Conservation (phyloP, 169 alveolate genomes). For the Cystoisospora suis region DNA sequence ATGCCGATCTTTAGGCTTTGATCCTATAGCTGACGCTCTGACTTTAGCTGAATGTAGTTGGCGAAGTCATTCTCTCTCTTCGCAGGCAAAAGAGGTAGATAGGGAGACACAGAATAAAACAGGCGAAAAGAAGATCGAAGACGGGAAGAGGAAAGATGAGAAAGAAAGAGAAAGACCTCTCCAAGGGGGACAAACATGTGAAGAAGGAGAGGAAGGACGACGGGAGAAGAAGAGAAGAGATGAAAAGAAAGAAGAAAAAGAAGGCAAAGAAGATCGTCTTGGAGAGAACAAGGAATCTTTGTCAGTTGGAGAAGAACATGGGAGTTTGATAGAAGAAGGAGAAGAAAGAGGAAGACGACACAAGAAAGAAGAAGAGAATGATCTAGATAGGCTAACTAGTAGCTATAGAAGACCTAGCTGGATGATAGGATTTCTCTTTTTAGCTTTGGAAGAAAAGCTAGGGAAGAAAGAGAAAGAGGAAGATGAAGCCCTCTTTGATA, state of each 20-base stretch:
- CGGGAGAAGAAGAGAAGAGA: neutral
- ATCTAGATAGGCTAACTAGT: too few relatives aligned
- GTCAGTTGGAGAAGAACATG: too few relatives aligned
- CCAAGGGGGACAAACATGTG: too few relatives aligned
- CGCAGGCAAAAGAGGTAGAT: neutral
- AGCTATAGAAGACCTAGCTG: neutral
- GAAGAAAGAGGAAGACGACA: neutral
- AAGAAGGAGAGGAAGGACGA: neutral
- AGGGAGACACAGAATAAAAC: neutral
- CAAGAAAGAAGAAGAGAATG: neutral
- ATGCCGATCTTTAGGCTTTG: constrained; percentile 1
- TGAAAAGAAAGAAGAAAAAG: neutral
- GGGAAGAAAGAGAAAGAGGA: neutral
- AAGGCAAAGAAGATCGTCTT: neutral
- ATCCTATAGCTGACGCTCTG: neutral
- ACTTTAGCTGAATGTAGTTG: neutral
- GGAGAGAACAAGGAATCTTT: too few relatives aligned
- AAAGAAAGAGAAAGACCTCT: neutral
- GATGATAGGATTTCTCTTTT: neutral
- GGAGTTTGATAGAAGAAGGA: neutral
- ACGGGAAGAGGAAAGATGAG: neutral
- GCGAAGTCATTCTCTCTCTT: neutral
- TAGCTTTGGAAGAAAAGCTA: neutral
- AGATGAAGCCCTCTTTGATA: neutral
- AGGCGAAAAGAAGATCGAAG: neutral